These are phyloP conservation scores for Hymenoscyphus albidus DNA, from an alignment of 2,329 filamentous ascomycete genomes.

Conservation along the genomic window DNA sequence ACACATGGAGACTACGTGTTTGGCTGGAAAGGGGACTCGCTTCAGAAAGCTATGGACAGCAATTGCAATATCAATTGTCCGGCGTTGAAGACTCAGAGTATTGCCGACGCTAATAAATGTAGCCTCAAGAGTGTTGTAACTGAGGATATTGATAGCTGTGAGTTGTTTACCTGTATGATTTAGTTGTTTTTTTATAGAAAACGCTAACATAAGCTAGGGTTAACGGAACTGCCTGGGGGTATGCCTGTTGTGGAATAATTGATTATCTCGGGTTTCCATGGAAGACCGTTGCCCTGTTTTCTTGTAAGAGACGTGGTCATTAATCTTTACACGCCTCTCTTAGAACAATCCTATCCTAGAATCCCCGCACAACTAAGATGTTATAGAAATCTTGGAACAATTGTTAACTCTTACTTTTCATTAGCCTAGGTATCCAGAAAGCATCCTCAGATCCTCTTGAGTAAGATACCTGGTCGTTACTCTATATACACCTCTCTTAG, in stretches of 20 bases:
- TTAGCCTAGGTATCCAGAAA: too few relatives aligned
- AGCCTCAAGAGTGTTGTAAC: background rate
- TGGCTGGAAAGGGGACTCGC: conserved; percentile 46
- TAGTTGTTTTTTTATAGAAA: background rate
- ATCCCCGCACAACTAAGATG: too few relatives aligned
- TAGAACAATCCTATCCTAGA: too few relatives aligned
- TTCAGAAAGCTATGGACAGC: conserved; percentile 47
- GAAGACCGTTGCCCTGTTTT: too few relatives aligned
- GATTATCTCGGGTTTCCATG: too few relatives aligned
- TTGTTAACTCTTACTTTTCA: too few relatives aligned
- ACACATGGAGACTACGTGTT: conserved; percentile 51
- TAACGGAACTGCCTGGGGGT: background rate
- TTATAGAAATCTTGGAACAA: too few relatives aligned
- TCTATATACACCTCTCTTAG: too few relatives aligned
- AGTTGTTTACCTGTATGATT: background rate
- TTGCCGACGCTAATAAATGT: background rate
- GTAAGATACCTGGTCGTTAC: too few relatives aligned
- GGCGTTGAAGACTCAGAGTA: background rate
- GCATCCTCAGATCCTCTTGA: too few relatives aligned
- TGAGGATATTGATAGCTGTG: conserved; percentile 6
- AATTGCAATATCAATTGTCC: conserved; percentile 17
- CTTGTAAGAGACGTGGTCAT: too few relatives aligned
- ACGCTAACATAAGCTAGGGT: background rate
- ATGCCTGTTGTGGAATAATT: background rate
- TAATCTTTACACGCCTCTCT: too few relatives aligned